phyloP scores from a whole-genome alignment of 306 rosid genomes.

The Casuarina glauca region DNA sequence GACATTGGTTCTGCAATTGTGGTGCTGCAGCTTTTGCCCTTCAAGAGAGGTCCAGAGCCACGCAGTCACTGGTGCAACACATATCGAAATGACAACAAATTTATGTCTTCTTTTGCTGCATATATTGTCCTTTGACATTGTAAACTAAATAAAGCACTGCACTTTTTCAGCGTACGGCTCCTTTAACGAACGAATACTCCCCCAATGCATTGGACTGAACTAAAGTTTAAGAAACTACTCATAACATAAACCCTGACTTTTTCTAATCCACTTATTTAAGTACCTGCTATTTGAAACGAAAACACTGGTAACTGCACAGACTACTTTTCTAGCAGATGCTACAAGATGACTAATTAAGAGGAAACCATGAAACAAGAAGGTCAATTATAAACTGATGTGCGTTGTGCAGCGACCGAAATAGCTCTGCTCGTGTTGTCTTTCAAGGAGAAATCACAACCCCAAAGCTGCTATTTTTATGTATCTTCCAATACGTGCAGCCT shows the following conservation, averaged over 20 bases:
- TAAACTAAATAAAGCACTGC: no score
- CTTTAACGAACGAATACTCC: background rate
- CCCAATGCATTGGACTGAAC: background rate
- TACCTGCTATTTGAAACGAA: background rate
- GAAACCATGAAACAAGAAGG: background rate
- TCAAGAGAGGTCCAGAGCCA: background rate
- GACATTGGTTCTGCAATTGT: no score
- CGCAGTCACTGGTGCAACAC: no score
- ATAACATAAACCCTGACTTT: background rate
- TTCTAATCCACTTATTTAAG: background rate
- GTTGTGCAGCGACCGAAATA: background rate
- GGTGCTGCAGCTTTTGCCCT: no score
- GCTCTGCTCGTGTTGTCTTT: background rate
- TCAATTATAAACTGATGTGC: background rate
- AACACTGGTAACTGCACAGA: no score
- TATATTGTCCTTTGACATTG: no score
- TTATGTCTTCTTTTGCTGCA: no score
- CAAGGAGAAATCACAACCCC: background rate
- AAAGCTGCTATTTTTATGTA: background rate
- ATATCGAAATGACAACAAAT: no score
- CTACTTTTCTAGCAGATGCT: no score
- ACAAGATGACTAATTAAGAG: background rate
- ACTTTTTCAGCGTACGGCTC: background rate
- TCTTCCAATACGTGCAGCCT: background rate
- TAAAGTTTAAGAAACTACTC: background rate